Conservation (phyloP, 2,329 filamentous ascomycete species). For the Diaporthe citriasiana region DNA sequence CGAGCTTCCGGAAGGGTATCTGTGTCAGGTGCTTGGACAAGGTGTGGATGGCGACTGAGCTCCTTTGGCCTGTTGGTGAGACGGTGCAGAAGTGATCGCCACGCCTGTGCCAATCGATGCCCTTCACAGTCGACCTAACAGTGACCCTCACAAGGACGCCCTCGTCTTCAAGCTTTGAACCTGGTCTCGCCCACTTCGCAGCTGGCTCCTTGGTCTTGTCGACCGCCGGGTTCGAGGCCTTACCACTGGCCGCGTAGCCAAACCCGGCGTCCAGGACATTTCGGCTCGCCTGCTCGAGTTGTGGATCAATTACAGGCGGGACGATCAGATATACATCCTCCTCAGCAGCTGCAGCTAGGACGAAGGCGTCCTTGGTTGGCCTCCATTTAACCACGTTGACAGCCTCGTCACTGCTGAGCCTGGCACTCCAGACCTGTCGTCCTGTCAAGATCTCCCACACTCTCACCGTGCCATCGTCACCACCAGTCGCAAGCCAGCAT, state of each 20-base stretch:
- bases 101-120: slow-evolving; percentile 91
- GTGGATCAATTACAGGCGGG: slow-evolving; percentile 79
- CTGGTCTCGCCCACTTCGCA: slow-evolving; percentile 87
- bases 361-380: slow-evolving; percentile 82
- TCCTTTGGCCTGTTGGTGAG: slow-evolving; percentile 82
- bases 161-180: slow-evolving; percentile 78
- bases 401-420: slow-evolving; percentile 81
- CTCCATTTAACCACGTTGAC: slow-evolving; percentile 93
- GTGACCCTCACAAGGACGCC: slow-evolving; percentile 86
- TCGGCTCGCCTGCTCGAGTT: slow-evolving; percentile 80
- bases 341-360: slow-evolving; percentile 86
- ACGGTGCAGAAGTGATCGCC: slow-evolving; percentile 96
- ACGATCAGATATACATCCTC: slow-evolving; percentile 90
- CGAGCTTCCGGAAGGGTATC: slow-evolving; percentile 85
- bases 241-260: slow-evolving; percentile 81
- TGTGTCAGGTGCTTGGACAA: slow-evolving; percentile 95
- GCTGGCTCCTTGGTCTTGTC: slow-evolving; percentile 79
- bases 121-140: slow-evolving; percentile 85
- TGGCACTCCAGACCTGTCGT: slow-evolving; percentile 87
- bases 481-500: slow-evolving; percentile 89
- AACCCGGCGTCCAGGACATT: slow-evolving; percentile 90
- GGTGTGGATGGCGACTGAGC: slow-evolving; percentile 93
- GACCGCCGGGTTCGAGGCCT: slow-evolving; percentile 64
- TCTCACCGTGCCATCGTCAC: slow-evolving; percentile 92
- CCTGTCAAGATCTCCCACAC: slow-evolving; percentile 92